These are phyloP conservation scores for Sisymbrium irio DNA, from an alignment of 345 rosid species.

Conservation along the genomic window DNA sequence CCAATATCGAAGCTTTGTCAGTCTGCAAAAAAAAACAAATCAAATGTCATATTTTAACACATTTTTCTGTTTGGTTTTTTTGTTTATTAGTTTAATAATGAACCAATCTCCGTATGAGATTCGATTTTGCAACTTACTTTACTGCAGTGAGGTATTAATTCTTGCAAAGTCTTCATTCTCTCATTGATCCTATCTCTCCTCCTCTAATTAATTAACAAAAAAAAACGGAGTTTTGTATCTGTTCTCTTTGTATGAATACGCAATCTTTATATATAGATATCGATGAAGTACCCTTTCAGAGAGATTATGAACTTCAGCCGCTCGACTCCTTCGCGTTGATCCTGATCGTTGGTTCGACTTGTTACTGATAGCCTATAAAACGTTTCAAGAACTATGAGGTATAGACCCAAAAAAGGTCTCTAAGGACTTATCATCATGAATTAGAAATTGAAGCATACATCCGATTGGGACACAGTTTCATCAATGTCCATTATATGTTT, in stretches of 20 bases:
- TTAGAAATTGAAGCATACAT: constrained; percentile 37
- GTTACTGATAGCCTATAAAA: constrained; percentile 45
- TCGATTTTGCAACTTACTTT: constrained; percentile 48
- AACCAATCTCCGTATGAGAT: neutral
- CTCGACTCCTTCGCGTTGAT: constrained; percentile 52
- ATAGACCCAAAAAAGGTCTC: neutral
- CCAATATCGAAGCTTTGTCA: constrained; percentile 93
- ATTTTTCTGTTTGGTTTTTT: neutral
- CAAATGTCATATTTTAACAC: neutral
- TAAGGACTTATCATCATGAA: constrained; percentile 7
- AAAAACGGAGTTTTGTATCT: constrained; percentile 12
- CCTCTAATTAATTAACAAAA: constrained; percentile 43
- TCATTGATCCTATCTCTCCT: constrained; percentile 89
- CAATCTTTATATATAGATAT: neutral
- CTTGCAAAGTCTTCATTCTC: constrained; percentile 84
- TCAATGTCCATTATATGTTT: constrained; percentile 47
- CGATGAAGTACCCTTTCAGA: constrained; percentile 59
- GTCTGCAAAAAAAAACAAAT: constrained; percentile 42
- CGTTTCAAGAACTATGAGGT: neutral
- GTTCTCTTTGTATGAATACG: neutral
- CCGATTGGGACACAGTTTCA: constrained; percentile 59
- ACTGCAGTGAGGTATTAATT: constrained; percentile 85
- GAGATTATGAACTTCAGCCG: constrained; percentile 74
- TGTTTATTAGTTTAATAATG: neutral
- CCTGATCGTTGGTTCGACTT: constrained; percentile 44